Evolutionary conservation across 148 eudicot genomes (phyloP), one percentile per base, ranked within the genome.

Genomic region (Chenopodium suecicum): DNA sequence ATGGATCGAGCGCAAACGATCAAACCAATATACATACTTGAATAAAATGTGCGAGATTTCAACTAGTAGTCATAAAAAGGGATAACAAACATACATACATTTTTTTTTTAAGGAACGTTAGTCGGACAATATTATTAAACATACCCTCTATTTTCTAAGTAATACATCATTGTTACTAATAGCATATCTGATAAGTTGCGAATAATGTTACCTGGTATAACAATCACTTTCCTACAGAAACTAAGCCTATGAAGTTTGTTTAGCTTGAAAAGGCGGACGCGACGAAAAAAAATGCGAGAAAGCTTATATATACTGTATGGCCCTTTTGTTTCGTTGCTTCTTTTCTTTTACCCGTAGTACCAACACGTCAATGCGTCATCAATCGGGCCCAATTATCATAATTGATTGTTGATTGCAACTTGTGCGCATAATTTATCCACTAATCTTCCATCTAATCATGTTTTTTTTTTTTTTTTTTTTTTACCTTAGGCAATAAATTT

Each of bases 231-330:
- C 60, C 29, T 23, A 19, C 32, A 79, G 74, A 37, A 82, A 32
- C 13, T 7, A 29, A 27, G n/a, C 70, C 74, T n/a, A 52, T 75
- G 84, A 66, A 56, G 41, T 76, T 77, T 72, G 20, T 46, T 56
- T 54, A n/a, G 79, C 56, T 75, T 81, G 79, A 50, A 67, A 69
- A 75, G 63, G 76, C 76, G 12, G 12, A 82, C 58, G 56, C 31
- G 73, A 60, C 47, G 70, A 29, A 60, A 41, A 64, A 32, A 58
- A 65, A 23, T 58, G 72, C 58, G 72, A 62, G 37, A 75, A 67
- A 75, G 46, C 44, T 41, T 41, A 41, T 75, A 50, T 17, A 4
- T 32, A 25, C 60, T 63, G 22, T 73, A 29, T 47, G 37, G 70
- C 82, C 68, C 77, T 84, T 69, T 56, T 32, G 41, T 60, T 47